Conservation (phyloP, 805 yeast species). For the Yarrowia sp. region DNA sequence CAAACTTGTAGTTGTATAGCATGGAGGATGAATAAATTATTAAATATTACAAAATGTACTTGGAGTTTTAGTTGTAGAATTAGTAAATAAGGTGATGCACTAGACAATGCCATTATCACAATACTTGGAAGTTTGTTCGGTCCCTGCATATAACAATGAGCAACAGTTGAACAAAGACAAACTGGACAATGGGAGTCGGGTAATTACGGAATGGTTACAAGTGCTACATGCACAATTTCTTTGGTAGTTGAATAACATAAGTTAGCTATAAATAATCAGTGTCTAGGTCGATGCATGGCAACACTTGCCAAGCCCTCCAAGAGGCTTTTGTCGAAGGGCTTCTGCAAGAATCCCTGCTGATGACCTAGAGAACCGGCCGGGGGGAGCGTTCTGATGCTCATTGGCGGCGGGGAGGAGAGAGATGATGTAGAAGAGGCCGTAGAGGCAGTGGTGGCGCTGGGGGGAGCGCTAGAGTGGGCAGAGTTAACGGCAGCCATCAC, state of each 20-base stretch:
- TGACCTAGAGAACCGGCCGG: constrained; percentile 26
- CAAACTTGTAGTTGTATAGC: constrained; percentile 3
- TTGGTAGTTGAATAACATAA: constrained; percentile 1
- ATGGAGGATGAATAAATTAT: constrained; percentile 8
- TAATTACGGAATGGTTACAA: no score
- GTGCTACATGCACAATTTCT: neutral
- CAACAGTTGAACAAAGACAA: no score
- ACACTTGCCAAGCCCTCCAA: constrained; percentile 24
- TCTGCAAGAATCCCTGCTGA: constrained; percentile 8
- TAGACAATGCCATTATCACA: no score
- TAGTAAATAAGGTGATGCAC: no score
- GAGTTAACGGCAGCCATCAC: constrained; percentile 11
- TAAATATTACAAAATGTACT: neutral
- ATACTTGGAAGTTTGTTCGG: no score
- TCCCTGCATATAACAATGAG: no score
- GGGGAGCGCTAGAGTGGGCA: constrained; percentile 13
- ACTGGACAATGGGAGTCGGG: no score
- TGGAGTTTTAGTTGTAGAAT: no score
- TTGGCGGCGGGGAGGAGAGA: constrained; percentile 16
- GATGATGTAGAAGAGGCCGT: constrained; percentile 25
- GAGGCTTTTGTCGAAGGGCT: constrained; percentile 18
- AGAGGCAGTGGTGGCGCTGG: constrained; percentile 14
- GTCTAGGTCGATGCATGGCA: constrained; percentile 26
- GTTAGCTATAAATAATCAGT: constrained; percentile 27
- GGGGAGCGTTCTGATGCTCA: constrained; percentile 22